Evolutionary conservation across 2,329 filamentous ascomycete species (phyloP).

Genomic region (Paramyrothecium sp.): DNA sequence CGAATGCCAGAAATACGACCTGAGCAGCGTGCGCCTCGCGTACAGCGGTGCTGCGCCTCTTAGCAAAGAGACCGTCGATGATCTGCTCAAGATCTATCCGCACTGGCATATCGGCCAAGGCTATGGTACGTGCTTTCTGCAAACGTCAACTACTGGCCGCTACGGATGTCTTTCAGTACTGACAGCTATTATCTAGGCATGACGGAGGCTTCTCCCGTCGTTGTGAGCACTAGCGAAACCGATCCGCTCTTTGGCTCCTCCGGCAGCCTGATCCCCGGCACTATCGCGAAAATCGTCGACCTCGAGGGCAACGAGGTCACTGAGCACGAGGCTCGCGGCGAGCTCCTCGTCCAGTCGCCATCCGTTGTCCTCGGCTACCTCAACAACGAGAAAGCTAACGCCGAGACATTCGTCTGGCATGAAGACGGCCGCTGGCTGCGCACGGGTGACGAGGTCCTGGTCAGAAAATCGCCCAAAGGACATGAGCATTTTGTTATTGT

Average conservation of each 20-base stretch:
- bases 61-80: slow-evolving; percentile 64
- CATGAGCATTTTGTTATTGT: slow-evolving; percentile 83
- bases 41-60: slow-evolving; percentile 77
- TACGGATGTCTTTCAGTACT: fast-evolving
- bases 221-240: slow-evolving; percentile 51
- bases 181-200: slow-evolving; percentile 47
- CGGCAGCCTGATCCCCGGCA: slow-evolving; percentile 63
- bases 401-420: slow-evolving; percentile 70
- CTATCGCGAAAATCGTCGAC: slow-evolving; percentile 63
- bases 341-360: slow-evolving; percentile 76
- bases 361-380: slow-evolving; percentile 80
- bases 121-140: slow-evolving; percentile 53
- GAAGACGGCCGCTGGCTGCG: slow-evolving; percentile 73
- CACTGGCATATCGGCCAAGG: slow-evolving; percentile 67
- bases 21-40: slow-evolving; percentile 62
- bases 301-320: slow-evolving; percentile 67
- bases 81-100: slow-evolving; percentile 60
- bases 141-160: not conserved
- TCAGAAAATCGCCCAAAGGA: slow-evolving; percentile 62
- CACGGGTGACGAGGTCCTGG: slow-evolving; percentile 81
- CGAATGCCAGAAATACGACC: slow-evolving; percentile 61
- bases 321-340: slow-evolving; percentile 70
- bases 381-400: slow-evolving; percentile 79
- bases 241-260: slow-evolving; percentile 70
- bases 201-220: slow-evolving; percentile 71